Evolutionary conservation across 805 yeast genomes (phyloP).

Genomic region (Yamadazyma tumulicola): DNA sequence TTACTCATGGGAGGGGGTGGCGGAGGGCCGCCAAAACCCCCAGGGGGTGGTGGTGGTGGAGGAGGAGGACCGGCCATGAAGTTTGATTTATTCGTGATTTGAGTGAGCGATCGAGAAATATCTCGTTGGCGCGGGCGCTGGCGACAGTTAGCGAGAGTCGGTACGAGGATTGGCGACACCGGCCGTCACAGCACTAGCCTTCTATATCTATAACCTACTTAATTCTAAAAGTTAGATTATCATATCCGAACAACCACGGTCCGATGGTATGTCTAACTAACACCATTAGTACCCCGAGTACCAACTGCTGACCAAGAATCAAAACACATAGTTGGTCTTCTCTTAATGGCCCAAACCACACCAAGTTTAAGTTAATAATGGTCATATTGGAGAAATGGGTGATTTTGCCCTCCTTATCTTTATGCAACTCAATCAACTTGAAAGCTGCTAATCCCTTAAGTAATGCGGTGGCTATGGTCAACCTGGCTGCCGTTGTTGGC

Average conservation of each 20-base stretch:
- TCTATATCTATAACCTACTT: background rate
- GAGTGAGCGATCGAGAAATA: background rate
- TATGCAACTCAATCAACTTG: conserved; percentile 41
- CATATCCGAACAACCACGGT: conserved; percentile 82
- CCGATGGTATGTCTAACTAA: conserved; percentile 79
- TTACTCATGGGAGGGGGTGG: conserved; percentile 32
- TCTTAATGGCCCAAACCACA: conserved; percentile 85
- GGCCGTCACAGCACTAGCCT: background rate
- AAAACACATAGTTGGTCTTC: conserved; percentile 71
- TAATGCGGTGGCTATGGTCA: conserved; percentile 16
- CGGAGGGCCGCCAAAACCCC: conserved; percentile 18
- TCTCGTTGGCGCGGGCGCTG: background rate
- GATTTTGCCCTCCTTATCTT: conserved; percentile 20
- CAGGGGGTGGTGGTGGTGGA: conserved; percentile 18
- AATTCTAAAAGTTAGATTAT: conserved; percentile 53
- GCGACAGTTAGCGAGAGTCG: background rate
- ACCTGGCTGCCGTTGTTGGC: conserved; percentile 19
- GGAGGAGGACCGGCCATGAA: conserved; percentile 11
- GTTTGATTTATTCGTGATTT: background rate
- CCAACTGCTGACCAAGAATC: conserved; percentile 60
- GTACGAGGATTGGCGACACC: background rate
- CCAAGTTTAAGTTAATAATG: conserved; percentile 74
- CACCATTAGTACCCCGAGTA: conserved; percentile 63
- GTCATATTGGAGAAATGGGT: conserved; percentile 76
- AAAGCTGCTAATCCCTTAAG: conserved; percentile 40